phyloP scores from a whole-genome alignment of 1,284 basidiomycete species.

The Dichomitus squalens region DNA sequence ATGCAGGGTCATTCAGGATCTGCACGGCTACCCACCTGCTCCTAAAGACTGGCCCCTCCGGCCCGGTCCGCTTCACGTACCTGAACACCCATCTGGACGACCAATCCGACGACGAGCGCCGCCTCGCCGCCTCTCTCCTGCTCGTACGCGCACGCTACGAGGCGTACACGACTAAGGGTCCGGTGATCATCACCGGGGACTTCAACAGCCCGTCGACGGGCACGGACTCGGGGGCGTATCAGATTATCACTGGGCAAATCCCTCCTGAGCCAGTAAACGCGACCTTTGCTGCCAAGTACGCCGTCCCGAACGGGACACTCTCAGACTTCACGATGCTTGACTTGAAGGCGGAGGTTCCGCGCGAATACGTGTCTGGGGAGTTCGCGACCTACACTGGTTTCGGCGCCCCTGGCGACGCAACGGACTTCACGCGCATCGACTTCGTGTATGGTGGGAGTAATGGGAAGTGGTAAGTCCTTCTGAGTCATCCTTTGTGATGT shows the following conservation, averaged over 20 bases:
- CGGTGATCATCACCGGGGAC: constrained; percentile 55
- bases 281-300: constrained; percentile 46
- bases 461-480: constrained; percentile 46
- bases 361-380: constrained; percentile 46
- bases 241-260: constrained; percentile 46
- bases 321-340: constrained; percentile 49
- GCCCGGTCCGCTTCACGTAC: constrained; percentile 38
- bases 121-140: constrained; percentile 52
- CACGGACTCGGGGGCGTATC: constrained; percentile 51
- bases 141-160: constrained; percentile 52
- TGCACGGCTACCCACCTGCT: constrained; percentile 50
- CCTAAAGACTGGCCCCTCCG: constrained; percentile 17
- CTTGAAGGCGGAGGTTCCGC: constrained; percentile 44
- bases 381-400: constrained; percentile 62
- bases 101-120: constrained; percentile 53
- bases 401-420: constrained; percentile 40
- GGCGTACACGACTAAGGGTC: constrained; percentile 39
- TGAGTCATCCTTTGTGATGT: constrained; percentile 1
- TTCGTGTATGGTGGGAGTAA: constrained; percentile 56
- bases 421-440: constrained; percentile 49
- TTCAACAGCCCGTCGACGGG: constrained; percentile 54
- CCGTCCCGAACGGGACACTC: constrained; percentile 35
- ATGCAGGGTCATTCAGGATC: constrained; percentile 54
- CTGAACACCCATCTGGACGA: constrained; percentile 61
- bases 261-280: constrained; percentile 44